Conservation (phyloP, 2,329 filamentous ascomycete species). For the Ambrosiella cleistominuta region DNA sequence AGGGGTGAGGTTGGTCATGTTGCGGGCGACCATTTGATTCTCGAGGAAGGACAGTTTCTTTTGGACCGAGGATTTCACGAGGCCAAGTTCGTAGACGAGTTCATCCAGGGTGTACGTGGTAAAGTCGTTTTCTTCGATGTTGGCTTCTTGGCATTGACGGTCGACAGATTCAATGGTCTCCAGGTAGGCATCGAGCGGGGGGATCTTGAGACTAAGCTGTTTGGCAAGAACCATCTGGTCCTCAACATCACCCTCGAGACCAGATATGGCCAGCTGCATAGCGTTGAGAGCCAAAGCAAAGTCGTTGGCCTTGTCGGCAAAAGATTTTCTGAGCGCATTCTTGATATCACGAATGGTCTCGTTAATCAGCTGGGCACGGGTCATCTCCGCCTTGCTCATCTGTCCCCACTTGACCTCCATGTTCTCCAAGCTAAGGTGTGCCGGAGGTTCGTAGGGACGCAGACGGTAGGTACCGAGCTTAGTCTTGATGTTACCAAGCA, state of each 20-base stretch:
- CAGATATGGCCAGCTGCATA: constrained; percentile 83
- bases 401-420: constrained; percentile 68
- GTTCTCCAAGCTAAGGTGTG: constrained; percentile 63
- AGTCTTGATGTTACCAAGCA: constrained; percentile 96
- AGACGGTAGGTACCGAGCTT: constrained; percentile 91
- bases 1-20: constrained; percentile 96
- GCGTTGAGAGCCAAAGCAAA: constrained; percentile 92
- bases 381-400: constrained; percentile 70
- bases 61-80: constrained; percentile 80
- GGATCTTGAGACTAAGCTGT: constrained; percentile 66
- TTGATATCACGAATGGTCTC: constrained; percentile 98
- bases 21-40: constrained; percentile 94
- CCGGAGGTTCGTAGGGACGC: constrained; percentile 76
- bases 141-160: constrained; percentile 80
- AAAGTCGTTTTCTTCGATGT: constrained; percentile 98
- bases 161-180: constrained; percentile 75
- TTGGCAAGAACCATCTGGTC: constrained; percentile 82
- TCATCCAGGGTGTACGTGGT: constrained; percentile 99
- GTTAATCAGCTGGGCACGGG: constrained; percentile 83
- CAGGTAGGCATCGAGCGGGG: constrained; percentile 80
- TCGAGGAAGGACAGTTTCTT: constrained; percentile 96
- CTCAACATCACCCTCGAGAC: constrained; percentile 91
- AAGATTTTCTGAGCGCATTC: constrained; percentile 76
- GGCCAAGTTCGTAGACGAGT: constrained; percentile 75
- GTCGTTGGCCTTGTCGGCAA: constrained; percentile 96